phyloP scores from a whole-genome alignment of 768 basidiomycete genomes.

The Porpolomopsis calyptriformis region DNA sequence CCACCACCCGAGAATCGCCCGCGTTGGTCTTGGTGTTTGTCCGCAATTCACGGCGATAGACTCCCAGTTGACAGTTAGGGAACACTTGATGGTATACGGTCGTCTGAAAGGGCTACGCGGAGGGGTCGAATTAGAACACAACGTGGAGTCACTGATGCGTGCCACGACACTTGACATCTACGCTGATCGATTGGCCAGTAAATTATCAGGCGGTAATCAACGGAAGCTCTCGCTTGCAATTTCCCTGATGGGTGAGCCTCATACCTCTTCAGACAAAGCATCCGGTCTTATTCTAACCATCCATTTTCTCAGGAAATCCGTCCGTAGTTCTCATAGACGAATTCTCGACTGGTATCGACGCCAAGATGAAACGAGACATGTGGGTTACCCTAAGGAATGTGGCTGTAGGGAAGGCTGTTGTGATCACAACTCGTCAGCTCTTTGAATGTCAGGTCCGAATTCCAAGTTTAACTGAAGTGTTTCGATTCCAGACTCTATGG shows the following conservation, averaged over 20 bases:
- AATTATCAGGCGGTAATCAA: constrained; percentile 72
- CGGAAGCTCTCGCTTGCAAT: constrained; percentile 69
- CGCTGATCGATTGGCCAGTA: constrained; percentile 61
- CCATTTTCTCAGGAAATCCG: constrained; percentile 46
- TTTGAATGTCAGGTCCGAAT: constrained; percentile 1
- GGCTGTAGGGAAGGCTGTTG: constrained; percentile 55
- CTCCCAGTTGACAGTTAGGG: constrained; percentile 62
- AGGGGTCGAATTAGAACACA: constrained; percentile 39
- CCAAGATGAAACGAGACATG: constrained; percentile 77
- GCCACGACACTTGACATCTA: constrained; percentile 51
- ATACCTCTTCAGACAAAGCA: neutral
- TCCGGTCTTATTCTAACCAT: neutral
- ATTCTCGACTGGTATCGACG: constrained; percentile 75
- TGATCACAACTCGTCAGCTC: constrained; percentile 54
- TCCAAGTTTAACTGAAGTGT: neutral
- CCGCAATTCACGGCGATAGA: constrained; percentile 82
- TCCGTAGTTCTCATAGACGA: constrained; percentile 73
- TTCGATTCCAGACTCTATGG: constrained; percentile 55
- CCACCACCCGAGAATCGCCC: constrained; percentile 49
- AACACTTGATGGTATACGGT: constrained; percentile 65
- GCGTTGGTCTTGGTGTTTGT: constrained; percentile 67
- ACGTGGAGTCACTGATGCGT: constrained; percentile 45
- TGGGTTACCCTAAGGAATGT: constrained; percentile 63
- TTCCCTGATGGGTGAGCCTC: constrained; percentile 48
- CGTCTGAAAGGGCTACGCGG: constrained; percentile 55